phyloP scores from a whole-genome alignment of 345 rosid species.

The Lepidium aucheri region DNA sequence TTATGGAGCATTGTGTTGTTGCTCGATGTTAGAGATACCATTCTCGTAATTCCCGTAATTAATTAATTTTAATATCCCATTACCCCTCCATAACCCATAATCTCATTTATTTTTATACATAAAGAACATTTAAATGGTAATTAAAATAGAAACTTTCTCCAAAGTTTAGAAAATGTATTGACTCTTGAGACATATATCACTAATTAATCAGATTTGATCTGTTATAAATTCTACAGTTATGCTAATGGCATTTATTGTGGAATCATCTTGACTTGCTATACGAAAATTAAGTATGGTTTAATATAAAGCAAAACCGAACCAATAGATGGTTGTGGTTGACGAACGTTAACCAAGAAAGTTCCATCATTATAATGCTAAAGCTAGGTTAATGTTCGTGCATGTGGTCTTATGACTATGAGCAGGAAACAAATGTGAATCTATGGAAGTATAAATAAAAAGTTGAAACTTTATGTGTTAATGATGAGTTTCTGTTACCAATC shows the following conservation, averaged over 20 bases:
- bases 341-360: constrained; percentile 9
- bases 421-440: constrained; percentile 15
- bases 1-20: constrained; percentile 34
- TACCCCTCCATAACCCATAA: constrained; percentile 19
- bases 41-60: constrained; percentile 21
- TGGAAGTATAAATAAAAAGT: constrained; percentile 12
- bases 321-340: background rate
- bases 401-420: constrained; percentile 8
- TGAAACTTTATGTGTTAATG: constrained; percentile 26
- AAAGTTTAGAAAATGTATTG: background rate
- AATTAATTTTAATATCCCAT: constrained; percentile 12
- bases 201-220: background rate
- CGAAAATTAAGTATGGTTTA: background rate
- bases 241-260: constrained; percentile 7
- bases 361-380: background rate
- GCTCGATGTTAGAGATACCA: constrained; percentile 29
- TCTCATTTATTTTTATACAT: background rate
- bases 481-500: constrained; percentile 27
- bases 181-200: background rate
- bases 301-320: background rate
- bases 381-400: background rate
- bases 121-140: background rate
- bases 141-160: background rate
- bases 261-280: constrained; percentile 10
- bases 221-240: background rate